These are phyloP conservation scores for Paspalum notatum DNA, from an alignment of 176 grass and related monocot genomes.

Conservation along the genomic window DNA sequence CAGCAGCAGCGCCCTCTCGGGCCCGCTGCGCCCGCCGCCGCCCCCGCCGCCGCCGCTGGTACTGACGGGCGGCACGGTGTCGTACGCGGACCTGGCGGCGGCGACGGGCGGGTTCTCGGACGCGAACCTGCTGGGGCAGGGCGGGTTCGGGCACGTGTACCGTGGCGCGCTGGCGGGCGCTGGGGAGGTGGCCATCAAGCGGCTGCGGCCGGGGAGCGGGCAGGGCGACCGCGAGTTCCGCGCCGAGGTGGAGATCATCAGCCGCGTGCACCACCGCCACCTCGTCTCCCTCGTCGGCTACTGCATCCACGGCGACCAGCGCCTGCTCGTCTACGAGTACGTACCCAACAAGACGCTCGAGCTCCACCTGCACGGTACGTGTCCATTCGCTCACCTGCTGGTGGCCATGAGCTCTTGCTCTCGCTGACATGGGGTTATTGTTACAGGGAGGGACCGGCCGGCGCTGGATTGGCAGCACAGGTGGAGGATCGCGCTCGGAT, in stretches of 20 bases:
- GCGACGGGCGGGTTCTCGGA: conserved; percentile 76
- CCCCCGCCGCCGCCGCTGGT: not conserved
- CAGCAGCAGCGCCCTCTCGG: conserved; percentile 2
- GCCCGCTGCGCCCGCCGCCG: not conserved
- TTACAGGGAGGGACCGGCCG: conserved; percentile 47
- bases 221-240: conserved; percentile 95
- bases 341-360: conserved; percentile 87
- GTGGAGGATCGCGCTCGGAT: conserved; percentile 76
- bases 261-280: conserved; percentile 83
- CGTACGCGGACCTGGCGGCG: conserved; percentile 62
- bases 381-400: too few species aligned
- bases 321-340: conserved; percentile 86
- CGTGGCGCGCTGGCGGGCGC: conserved; percentile 42
- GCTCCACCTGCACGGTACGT: conserved; percentile 78
- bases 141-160: conserved; percentile 91
- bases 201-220: conserved; percentile 55
- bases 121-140: conserved; percentile 73
- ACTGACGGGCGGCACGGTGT: conserved; percentile 43
- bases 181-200: conserved; percentile 86
- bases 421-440: not conserved
- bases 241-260: conserved; percentile 90
- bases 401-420: too few species aligned
- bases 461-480: conserved; percentile 65
- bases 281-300: conserved; percentile 77
- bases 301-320: conserved; percentile 77